These are phyloP conservation scores for Saccharum hybrid DNA, from an alignment of 202 grass and related monocot species.

Conservation along the genomic window DNA sequence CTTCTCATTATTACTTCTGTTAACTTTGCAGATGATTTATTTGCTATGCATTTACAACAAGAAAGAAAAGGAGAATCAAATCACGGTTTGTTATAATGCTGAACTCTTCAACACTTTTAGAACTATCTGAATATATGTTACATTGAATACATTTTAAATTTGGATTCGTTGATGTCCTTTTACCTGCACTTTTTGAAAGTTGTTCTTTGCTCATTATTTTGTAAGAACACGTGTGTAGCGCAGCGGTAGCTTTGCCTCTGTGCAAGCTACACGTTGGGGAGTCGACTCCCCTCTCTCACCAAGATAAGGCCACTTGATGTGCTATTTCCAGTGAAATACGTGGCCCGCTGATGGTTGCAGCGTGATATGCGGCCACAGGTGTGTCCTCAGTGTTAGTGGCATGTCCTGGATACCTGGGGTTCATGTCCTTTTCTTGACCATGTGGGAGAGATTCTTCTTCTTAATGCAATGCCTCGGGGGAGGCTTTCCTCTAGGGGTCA, in stretches of 20 bases:
- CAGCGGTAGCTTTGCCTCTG: no score
- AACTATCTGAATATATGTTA: constrained; percentile 25
- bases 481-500: neutral
- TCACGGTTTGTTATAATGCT: constrained; percentile 67
- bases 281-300: no score
- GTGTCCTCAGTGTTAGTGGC: neutral
- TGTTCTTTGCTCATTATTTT: constrained; percentile 22
- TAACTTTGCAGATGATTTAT: constrained; percentile 77
- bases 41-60: constrained; percentile 94
- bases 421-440: neutral
- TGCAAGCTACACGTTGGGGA: no score
- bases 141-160: constrained; percentile 3
- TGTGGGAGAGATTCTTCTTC: no score
- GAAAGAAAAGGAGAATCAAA: constrained; percentile 86
- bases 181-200: constrained; percentile 14
- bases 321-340: no score
- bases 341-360: no score
- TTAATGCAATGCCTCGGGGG: no score
- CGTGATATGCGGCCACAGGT: no score
- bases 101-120: constrained; percentile 32
- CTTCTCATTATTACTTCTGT: constrained; percentile 20
- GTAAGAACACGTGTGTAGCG: neutral
- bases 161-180: constrained; percentile 35
- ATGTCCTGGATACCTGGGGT: neutral
- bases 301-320: neutral